Evolutionary conservation across 2,329 filamentous ascomycete species (phyloP).

Genomic region (Apiospora phragmitis): DNA sequence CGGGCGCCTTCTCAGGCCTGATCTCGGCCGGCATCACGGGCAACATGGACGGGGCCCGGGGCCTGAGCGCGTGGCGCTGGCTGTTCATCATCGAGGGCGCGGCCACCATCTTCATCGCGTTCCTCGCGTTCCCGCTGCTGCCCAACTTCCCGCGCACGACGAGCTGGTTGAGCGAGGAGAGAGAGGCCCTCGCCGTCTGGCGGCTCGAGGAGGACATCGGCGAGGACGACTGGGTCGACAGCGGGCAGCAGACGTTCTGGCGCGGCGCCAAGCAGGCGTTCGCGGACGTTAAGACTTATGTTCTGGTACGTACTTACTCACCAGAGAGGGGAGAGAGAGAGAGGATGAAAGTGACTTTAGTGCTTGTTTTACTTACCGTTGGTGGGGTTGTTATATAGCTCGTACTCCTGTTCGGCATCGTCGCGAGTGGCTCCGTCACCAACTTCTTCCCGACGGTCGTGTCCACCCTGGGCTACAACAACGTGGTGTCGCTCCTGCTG

Average conservation of each 20-base stretch:
- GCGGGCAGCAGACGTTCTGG: conserved; percentile 55
- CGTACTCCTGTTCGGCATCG: conserved; percentile 58
- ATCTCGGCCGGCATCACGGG: conserved; percentile 65
- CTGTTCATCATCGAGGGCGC: conserved; percentile 71
- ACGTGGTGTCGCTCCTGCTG: conserved; percentile 61
- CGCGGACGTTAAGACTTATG: conserved; percentile 59
- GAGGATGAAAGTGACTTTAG: neutral
- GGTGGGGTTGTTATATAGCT: conserved; percentile 36
- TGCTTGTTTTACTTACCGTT: too few relatives aligned
- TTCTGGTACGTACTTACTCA: conserved; percentile 44
- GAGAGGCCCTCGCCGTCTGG: conserved; percentile 59
- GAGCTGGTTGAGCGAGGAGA: conserved; percentile 56
- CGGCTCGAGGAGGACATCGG: conserved; percentile 65
- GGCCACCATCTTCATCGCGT: conserved; percentile 58
- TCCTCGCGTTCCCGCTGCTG: conserved; percentile 50
- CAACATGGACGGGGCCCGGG: conserved; percentile 60
- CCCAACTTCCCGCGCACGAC: conserved; percentile 68
- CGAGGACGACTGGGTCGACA: conserved; percentile 61
- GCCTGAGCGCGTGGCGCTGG: conserved; percentile 35
- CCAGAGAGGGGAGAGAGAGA: neutral
- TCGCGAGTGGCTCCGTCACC: conserved; percentile 57
- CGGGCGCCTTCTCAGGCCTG: conserved; percentile 70
- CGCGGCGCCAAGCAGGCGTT: conserved; percentile 57
- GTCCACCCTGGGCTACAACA: conserved; percentile 62
- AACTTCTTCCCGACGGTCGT: conserved; percentile 75